These are phyloP conservation scores for Athelia sp. DNA, from an alignment of 1,284 basidiomycete genomes.

Conservation along the genomic window DNA sequence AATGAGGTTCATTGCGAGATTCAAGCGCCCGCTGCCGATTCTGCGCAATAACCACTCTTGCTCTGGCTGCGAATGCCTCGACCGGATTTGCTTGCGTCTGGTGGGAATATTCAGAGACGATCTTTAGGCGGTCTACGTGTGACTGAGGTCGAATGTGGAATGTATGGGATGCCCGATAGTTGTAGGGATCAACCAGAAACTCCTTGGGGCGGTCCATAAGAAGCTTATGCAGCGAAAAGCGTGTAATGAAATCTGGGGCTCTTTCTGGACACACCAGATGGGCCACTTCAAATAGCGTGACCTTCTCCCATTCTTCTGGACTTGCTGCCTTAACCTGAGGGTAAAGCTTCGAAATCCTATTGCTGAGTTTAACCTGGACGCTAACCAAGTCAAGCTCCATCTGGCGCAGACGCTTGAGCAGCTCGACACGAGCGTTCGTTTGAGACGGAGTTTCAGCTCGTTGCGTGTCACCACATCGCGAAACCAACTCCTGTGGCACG, in stretches of 20 bases:
- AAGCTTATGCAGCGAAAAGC: conserved; percentile 71
- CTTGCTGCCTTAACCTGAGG: conserved; percentile 38
- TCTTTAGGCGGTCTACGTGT: conserved; percentile 54
- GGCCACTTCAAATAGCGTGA: conserved; percentile 48
- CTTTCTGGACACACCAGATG: conserved; percentile 29
- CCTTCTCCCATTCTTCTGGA: conserved; percentile 43
- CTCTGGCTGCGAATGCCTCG: conserved; percentile 54
- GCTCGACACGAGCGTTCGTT: conserved; percentile 51
- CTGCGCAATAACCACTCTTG: conserved; percentile 36
- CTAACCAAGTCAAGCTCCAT: conserved; percentile 39
- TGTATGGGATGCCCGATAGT: conserved; percentile 51
- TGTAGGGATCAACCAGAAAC: conserved; percentile 57
- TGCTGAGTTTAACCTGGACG: conserved; percentile 28
- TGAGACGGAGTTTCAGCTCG: conserved; percentile 26
- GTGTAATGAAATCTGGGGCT: conserved; percentile 29
- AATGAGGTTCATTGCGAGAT: conserved; percentile 29
- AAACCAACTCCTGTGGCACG: conserved; percentile 37
- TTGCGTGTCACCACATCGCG: conserved; percentile 39
- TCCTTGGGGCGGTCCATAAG: conserved; percentile 62
- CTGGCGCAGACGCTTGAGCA: conserved; percentile 48
- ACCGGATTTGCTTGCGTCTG: conserved; percentile 35
- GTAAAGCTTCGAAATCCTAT: conserved; percentile 34
- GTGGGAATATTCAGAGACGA: conserved; percentile 50
- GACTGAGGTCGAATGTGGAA: conserved; percentile 70
- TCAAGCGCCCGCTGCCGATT: conserved; percentile 21